These are phyloP conservation scores for Eucalyptus sideroxylon DNA, from an alignment of 345 rosid genomes.

Conservation along the genomic window DNA sequence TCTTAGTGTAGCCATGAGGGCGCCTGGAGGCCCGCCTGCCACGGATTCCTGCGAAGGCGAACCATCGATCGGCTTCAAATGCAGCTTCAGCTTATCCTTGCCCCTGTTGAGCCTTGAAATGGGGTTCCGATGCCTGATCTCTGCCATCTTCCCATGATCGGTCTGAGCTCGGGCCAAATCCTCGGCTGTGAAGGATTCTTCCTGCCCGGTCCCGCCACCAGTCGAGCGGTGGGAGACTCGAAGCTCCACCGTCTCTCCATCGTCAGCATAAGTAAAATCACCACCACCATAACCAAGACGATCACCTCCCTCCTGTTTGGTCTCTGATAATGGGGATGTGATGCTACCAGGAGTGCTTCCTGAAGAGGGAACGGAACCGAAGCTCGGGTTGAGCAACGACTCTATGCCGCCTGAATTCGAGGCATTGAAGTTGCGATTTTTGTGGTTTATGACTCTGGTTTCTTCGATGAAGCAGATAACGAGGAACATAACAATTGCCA, in stretches of 20 bases:
- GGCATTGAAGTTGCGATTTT: not conserved
- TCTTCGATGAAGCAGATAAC: not conserved
- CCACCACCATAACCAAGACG: not conserved
- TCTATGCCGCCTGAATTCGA: not conserved
- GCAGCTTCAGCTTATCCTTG: not conserved
- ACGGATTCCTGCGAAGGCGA: not conserved
- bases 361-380: not conserved
- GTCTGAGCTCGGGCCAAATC: slow-evolving; percentile 57
- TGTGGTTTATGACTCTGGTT: not conserved
- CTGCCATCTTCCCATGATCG: slow-evolving; percentile 35
- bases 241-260: not conserved
- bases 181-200: not conserved
- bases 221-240: not conserved
- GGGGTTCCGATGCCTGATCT: slow-evolving; percentile 58
- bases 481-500: not conserved
- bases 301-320: not conserved
- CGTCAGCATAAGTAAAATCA: not conserved
- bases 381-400: not conserved
- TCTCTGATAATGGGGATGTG: not conserved
- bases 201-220: not conserved
- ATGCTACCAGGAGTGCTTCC: not conserved
- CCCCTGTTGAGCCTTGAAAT: slow-evolving; percentile 24
- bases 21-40: slow-evolving; percentile 9
- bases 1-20: slow-evolving; percentile 57
- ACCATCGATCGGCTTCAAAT: not conserved